A percentile compares a stretch with the other conserved stretches of the same genome.
Evolutionary conservation across 2,329 filamentous ascomycete genomes (phyloP).

Genomic region (Blastomyces parvus): DNA sequence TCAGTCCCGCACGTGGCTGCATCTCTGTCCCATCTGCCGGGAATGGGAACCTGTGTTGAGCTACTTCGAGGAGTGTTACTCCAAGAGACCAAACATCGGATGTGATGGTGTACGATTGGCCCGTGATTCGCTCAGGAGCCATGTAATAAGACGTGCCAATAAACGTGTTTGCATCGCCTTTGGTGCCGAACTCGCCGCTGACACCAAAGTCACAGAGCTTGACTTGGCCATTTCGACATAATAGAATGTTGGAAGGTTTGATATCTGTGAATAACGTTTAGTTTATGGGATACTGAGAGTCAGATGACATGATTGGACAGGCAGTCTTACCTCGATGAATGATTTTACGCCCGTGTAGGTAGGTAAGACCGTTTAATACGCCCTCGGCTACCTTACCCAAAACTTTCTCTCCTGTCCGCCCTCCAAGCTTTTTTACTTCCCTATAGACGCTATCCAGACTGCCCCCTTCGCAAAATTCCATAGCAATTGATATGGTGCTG

Average conservation of each 20-base stretch:
- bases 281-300: neutral
- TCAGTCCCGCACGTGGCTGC: constrained; percentile 84
- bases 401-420: constrained; percentile 92
- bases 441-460: constrained; percentile 95
- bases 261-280: constrained; percentile 53
- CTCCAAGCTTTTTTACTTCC: constrained; percentile 90
- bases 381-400: constrained; percentile 94
- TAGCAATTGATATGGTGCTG: constrained; percentile 93
- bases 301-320: neutral
- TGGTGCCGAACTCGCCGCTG: constrained; percentile 94
- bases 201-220: constrained; percentile 99
- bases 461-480: constrained; percentile 98
- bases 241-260: constrained; percentile 93
- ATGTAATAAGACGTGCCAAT: constrained; percentile 99
- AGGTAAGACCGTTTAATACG: constrained; percentile 85
- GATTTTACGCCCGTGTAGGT: constrained; percentile 90
- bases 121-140: constrained; percentile 95
- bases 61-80: constrained; percentile 96
- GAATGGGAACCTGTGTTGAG: constrained; percentile 96
- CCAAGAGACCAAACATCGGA: constrained; percentile 97
- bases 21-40: constrained; percentile 92
- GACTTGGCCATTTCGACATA: constrained; percentile 85
- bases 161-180: constrained; percentile 96
- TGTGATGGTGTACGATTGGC: constrained; percentile 95
- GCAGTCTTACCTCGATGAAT: constrained; percentile 62